Evolutionary conservation across 2,329 filamentous ascomycete genomes (phyloP), one percentile per base, ranked within the genome.

Genomic region (Aspergillus pseudoviridinutans): DNA sequence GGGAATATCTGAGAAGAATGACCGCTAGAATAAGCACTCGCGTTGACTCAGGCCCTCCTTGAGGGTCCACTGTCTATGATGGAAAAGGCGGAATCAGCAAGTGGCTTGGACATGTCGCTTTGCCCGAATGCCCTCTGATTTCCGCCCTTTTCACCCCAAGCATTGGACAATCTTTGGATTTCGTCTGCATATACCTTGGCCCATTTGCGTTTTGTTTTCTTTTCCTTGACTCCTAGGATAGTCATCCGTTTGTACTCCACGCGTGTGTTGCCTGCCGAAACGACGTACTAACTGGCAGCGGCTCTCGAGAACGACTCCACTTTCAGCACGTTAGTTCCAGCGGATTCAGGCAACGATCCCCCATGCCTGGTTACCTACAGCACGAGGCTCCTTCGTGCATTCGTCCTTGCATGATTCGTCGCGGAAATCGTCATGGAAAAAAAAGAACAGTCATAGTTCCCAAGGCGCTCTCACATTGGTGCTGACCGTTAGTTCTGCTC

Each of bases 51-150:
- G 44, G 25, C 44, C 44, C 44, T 47, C 44, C 5, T 14, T 14
- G 42, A 29, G 27, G 35, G 35, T 53, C 41, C 35, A 53, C 51
- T 46, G 41, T 41, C 27, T 29, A 27, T 41, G 25, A 17, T 42
- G 35, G 35, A 53, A 46, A 46, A 28, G 35, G 51, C 51, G 51
- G 51, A 53, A 41, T 53, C 27, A 29, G 51, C 41, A 41, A 22
- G 32, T 25, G 51, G 51, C 51, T 53, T 53, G 51, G 51, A 53
- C 35, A n/a, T 10, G 24, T 41, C 24, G 27, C 27, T 50, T 50
- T 35, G 49, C 44, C 44, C 44, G 44, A 47, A 25, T 47, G 44
- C 44, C 44, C 22, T 47, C 44, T 17, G 44, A 25, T 47, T 47
- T 17, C 44, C 44, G 44, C 44, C 44, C 44, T 47, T 47, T 47